A percentile compares a stretch with the other conserved stretches of the same genome.
These are phyloP conservation scores for Fagopyrum esculentum DNA, from an alignment of 148 eudicot species.

Conservation along the genomic window DNA sequence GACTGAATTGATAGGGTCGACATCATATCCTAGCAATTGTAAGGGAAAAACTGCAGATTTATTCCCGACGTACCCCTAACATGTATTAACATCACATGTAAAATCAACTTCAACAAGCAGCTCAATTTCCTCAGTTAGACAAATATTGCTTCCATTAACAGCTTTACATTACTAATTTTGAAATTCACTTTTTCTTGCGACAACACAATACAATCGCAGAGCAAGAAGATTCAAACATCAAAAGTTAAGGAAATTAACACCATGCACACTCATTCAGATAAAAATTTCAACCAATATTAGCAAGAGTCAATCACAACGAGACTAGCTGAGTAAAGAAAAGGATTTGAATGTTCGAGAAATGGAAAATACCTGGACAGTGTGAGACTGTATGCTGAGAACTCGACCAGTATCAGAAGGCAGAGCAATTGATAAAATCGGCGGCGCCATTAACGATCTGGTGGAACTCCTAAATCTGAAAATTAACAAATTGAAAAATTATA, in stretches of 20 bases:
- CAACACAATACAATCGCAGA: not conserved
- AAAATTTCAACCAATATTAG: not conserved
- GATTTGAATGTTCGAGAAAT: not conserved
- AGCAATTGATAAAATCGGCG: constrained; percentile 71
- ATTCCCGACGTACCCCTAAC: constrained; percentile 94
- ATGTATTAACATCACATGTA: constrained; percentile 11
- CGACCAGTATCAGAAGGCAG: constrained; percentile 91
- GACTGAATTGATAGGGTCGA: constrained; percentile 92
- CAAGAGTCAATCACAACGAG: not conserved
- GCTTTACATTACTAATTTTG: not conserved
- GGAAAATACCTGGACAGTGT: constrained; percentile 81
- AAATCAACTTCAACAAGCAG: not conserved
- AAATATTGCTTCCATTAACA: not conserved
- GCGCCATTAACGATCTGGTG: constrained; percentile 47
- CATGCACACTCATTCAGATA: not conserved
- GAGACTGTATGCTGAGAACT: constrained; percentile 96
- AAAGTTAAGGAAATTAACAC: not conserved
- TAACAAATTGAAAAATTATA: not conserved
- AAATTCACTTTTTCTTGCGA: not conserved
- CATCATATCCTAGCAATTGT: constrained; percentile 90
- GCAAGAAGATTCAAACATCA: not conserved
- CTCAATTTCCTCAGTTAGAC: not conserved
- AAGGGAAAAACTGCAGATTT: constrained; percentile 97
- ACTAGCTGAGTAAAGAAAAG: not conserved
- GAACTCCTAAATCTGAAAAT: constrained; percentile 24